These are phyloP conservation scores for Nicotiana benthamiana DNA, from an alignment of 257 asterid species.

Conservation along the genomic window DNA sequence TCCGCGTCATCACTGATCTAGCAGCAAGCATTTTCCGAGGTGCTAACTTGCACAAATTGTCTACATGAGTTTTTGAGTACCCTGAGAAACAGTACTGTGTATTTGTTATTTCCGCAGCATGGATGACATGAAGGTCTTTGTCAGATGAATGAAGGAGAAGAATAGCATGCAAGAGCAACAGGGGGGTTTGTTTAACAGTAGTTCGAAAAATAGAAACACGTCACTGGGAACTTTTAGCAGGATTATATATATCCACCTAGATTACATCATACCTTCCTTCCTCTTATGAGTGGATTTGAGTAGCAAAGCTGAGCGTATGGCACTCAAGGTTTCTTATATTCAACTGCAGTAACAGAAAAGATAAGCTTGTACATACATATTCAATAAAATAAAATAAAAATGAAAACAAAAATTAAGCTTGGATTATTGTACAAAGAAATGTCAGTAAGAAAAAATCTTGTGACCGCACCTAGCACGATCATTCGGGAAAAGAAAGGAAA, in stretches of 20 bases:
- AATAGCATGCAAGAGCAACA: neutral
- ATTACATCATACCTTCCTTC: constrained; percentile 19
- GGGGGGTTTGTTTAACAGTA: neutral
- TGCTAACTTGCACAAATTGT: neutral
- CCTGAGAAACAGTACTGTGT: neutral
- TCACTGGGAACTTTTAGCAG: neutral
- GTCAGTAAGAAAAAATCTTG: neutral
- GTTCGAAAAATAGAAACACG: neutral
- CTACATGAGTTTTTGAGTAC: neutral
- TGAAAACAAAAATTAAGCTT: neutral
- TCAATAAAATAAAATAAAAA: neutral
- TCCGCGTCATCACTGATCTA: neutral
- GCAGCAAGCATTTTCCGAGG: neutral
- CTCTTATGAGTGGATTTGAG: constrained; percentile 37
- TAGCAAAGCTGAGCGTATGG: constrained; percentile 70
- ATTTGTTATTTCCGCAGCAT: neutral
- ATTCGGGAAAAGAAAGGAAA: neutral
- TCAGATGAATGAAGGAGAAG: neutral
- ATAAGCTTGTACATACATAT: neutral
- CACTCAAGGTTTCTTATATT: constrained; percentile 88
- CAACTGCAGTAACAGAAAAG: constrained; percentile 48
- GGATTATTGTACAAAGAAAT: constrained; percentile 1
- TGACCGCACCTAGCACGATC: neutral
- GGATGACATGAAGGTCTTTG: constrained; percentile 1
- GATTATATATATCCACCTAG: neutral